Base-by-base conservation (phyloP, 192 early-diverging fungal species). In the Backusella tarrabulga region DNA sequence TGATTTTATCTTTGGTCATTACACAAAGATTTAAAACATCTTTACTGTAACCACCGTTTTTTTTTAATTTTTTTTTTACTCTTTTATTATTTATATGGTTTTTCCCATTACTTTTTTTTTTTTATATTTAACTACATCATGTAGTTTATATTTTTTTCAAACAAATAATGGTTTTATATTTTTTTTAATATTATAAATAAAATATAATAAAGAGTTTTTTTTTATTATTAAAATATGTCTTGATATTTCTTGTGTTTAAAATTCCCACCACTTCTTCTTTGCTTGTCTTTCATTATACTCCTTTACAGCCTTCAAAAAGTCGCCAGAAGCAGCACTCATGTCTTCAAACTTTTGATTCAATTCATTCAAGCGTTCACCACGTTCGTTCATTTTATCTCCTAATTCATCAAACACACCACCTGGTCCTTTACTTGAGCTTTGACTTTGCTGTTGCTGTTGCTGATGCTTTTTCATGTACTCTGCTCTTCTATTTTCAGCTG, bases 1-100 rank as follows among this genome's bases (percentile, higher is more conserved):
- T 75, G 90, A 93, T 83, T 83, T 95, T 40, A 85, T 91, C 71
- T 95, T 93, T 87, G 91, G 87, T 44, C 92, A 93, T 81, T 95
- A 91, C 79, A 74, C 50, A 23, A 74, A 74, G 54, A 74, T 74
- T 23, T 66, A 74, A 41, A 66, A 23, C 21, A 60, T 38, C n/a
- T 21, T 38, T 54, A 21, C 0, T 60, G n/a, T 38, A 40, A 70
- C 23, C 19, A 21, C n/a, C 35, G 26, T 68, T 68, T 35, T 68
- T 68, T 68, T 68, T 68, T 36, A 4, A n/a, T 68, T 34, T 68
- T n/a, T 68, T 7, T 29, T 17, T 9, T 21, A 11, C 54, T 26
- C 54, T 60, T 56, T n/a, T n/a, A n/a, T 60, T 54, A 21, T 54
- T 54, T 26, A 23, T 60, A 26, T 60, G 9, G 41, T 15, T 42